Evolutionary conservation across 495 filamentous ascomycete species (phyloP).

Genomic region (Penicillium cataractarum): DNA sequence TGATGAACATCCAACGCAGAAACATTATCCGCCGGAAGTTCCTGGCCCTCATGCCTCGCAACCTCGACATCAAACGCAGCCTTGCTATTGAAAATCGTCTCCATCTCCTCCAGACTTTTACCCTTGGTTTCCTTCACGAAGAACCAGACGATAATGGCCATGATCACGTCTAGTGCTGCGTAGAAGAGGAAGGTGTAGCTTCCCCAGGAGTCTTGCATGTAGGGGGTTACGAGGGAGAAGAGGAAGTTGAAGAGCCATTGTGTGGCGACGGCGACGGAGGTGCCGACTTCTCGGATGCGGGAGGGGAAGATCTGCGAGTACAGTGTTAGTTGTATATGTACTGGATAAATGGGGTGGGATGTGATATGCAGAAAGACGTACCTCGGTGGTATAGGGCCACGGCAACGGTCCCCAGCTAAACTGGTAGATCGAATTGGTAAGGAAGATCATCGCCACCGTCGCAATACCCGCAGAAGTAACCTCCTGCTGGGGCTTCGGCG

Average conservation of each 20-base stretch:
- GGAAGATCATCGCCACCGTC: conserved; percentile 53
- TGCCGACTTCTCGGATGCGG: conserved; percentile 50
- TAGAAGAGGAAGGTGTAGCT: conserved; percentile 56
- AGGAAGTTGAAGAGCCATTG: conserved; percentile 58
- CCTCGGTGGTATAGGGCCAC: conserved; percentile 52
- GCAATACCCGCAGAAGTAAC: conserved; percentile 47
- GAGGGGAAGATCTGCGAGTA: conserved; percentile 49
- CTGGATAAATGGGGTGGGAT: not conserved
- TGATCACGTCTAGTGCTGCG: conserved; percentile 37
- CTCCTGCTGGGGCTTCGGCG: conserved; percentile 30
- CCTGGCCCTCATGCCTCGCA: conserved; percentile 19
- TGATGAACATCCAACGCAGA: conserved; percentile 22
- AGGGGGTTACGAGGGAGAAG: conserved; percentile 52
- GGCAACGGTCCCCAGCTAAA: conserved; percentile 57
- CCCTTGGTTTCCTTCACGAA: conserved; percentile 66
- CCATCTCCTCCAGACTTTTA: conserved; percentile 51
- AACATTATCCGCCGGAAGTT: conserved; percentile 11
- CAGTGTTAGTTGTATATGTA: conserved; percentile 1
- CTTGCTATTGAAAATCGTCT: conserved; percentile 34
- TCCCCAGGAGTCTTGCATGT: conserved; percentile 47
- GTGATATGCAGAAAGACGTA: not conserved
- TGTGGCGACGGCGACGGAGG: conserved; percentile 43
- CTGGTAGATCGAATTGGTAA: conserved; percentile 49
- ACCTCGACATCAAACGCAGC: conserved; percentile 33
- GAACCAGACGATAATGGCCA: conserved; percentile 58